Evolutionary conservation across 1,139 yeast species (phyloP).

Genomic region (Suhomyces bribrorum): DNA sequence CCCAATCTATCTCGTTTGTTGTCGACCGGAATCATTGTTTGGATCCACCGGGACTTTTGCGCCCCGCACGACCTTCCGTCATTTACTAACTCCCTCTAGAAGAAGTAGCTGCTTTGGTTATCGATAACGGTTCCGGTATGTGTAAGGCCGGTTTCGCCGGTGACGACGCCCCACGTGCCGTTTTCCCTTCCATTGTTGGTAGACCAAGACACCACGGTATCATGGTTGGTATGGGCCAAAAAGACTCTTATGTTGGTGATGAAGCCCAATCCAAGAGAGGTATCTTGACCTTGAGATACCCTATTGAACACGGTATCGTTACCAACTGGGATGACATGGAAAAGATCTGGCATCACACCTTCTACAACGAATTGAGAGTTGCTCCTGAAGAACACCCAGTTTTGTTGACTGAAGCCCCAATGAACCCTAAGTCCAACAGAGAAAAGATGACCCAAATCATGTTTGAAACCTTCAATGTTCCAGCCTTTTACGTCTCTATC

Average conservation of each 20-base stretch:
- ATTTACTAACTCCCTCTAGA: slow-evolving; percentile 35
- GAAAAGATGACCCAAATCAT: slow-evolving; percentile 99
- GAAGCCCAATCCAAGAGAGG: slow-evolving; percentile 99
- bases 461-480: slow-evolving; percentile 98
- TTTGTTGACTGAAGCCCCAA: slow-evolving; percentile 97
- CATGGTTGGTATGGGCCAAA: slow-evolving; percentile 99
- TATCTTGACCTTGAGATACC: slow-evolving; percentile 97
- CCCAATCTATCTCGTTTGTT: too few species aligned
- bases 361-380: slow-evolving; percentile 96
- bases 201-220: slow-evolving; percentile 99
- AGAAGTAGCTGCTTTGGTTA: slow-evolving; percentile 76
- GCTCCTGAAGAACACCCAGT: slow-evolving; percentile 99
- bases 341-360: slow-evolving; percentile 99
- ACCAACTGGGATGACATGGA: slow-evolving; percentile 99
- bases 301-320: slow-evolving; percentile 99
- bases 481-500: slow-evolving; percentile 97
- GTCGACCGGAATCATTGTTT: slow-evolving; percentile 5
- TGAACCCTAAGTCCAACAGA: slow-evolving; percentile 98
- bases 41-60: background rate
- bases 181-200: slow-evolving; percentile 99
- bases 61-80: slow-evolving; percentile 6
- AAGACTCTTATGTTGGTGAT: slow-evolving; percentile 99
- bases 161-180: slow-evolving; percentile 99
- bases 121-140: slow-evolving; percentile 99
- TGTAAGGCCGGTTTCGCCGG: slow-evolving; percentile 99